phyloP scores from a whole-genome alignment of 2,329 filamentous ascomycete species.

The Cladosporium sp. region DNA sequence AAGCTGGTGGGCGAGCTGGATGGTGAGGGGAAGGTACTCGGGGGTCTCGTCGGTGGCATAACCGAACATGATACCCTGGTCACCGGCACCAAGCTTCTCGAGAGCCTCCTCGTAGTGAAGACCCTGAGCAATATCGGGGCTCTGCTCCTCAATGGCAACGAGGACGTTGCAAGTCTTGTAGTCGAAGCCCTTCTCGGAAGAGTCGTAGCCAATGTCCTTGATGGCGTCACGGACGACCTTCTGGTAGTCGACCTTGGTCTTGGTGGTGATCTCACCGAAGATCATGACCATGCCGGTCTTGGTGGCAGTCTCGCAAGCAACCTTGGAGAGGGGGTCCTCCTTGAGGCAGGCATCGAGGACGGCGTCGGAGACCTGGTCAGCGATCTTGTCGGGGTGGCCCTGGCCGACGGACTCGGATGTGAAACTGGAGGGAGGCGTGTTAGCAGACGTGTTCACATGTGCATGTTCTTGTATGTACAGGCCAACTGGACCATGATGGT shows the following conservation, averaged over 20 bases:
- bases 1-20: constrained; percentile 93
- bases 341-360: constrained; percentile 96
- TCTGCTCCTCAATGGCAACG: constrained; percentile 99
- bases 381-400: constrained; percentile 41
- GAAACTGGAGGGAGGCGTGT: constrained; percentile 19
- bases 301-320: constrained; percentile 98
- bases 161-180: constrained; percentile 99
- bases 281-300: constrained; percentile 99
- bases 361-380: constrained; percentile 95
- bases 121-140: constrained; percentile 97
- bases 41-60: constrained; percentile 99
- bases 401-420: constrained; percentile 44
- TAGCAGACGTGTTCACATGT: constrained; percentile 12
- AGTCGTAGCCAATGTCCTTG: constrained; percentile 98
- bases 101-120: constrained; percentile 97
- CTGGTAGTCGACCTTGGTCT: constrained; percentile 95
- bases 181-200: constrained; percentile 97
- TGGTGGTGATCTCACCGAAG: constrained; percentile 98
- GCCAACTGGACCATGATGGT: not conserved
- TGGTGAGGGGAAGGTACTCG: constrained; percentile 91
- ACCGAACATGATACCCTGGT: constrained; percentile 99
- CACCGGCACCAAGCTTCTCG: constrained; percentile 96
- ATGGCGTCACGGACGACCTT: constrained; percentile 91
- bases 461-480: not conserved
- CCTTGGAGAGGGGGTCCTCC: constrained; percentile 95